Conservation (phyloP, 140 eudicot species). For the Cichorium intybus region DNA sequence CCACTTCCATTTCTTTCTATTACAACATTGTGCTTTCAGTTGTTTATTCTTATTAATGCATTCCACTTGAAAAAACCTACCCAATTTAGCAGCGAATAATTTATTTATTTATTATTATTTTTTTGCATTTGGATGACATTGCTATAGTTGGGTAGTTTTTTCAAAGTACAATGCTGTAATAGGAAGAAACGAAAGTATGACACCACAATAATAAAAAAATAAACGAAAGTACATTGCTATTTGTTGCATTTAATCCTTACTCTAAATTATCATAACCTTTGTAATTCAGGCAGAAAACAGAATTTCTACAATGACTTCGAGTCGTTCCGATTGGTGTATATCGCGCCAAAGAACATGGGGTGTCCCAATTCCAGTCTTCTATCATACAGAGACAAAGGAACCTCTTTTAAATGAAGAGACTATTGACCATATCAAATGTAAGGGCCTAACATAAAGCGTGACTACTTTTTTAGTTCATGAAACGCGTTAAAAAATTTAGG, state of each 20-base stretch:
- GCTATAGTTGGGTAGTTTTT: no score
- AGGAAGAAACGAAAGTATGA: no score
- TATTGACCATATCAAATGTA: conserved; percentile 80
- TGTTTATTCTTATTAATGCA: no score
- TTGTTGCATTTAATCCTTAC: neutral
- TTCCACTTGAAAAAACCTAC: no score
- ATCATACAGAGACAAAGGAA: conserved; percentile 84
- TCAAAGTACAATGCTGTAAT: no score
- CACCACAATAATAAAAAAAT: no score
- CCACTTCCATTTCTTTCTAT: no score
- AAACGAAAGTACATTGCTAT: neutral
- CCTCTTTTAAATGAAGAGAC: conserved; percentile 91
- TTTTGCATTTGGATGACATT: no score
- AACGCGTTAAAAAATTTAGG: no score
- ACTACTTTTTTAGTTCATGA: neutral
- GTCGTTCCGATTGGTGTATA: conserved; percentile 99
- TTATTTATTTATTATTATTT: no score
- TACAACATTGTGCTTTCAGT: no score
- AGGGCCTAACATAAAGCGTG: conserved; percentile 4
- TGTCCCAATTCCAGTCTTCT: conserved; percentile 97
- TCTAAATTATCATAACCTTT: neutral
- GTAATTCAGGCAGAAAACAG: conserved; percentile 76
- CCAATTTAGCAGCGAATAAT: no score
- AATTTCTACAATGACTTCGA: conserved; percentile 80
- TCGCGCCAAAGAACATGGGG: conserved; percentile 99